These are phyloP conservation scores for Ophiocordyceps camponoti-saundersi DNA, from an alignment of 2,329 filamentous ascomycete genomes.

Conservation along the genomic window DNA sequence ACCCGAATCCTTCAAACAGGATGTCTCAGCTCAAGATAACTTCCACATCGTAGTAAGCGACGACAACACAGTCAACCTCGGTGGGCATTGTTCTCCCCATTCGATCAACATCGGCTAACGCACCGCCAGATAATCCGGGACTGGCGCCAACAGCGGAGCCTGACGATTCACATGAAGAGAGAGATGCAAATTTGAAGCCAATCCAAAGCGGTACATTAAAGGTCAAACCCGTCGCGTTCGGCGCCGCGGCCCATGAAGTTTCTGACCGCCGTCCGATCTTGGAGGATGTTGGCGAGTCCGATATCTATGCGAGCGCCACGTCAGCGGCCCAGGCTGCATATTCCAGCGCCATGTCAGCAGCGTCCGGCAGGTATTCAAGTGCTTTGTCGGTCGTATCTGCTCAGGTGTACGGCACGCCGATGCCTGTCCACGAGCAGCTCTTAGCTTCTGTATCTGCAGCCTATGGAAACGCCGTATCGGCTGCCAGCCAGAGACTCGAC, in stretches of 20 bases:
- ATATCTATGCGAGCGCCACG: constrained; percentile 18
- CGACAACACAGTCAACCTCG: background rate
- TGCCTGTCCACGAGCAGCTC: constrained; percentile 53
- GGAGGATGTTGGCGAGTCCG: constrained; percentile 21
- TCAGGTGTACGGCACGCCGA: constrained; percentile 50
- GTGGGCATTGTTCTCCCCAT: background rate
- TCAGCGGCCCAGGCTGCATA: constrained; percentile 40
- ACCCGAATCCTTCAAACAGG: background rate
- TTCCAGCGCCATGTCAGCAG: constrained; percentile 44
- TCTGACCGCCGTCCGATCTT: constrained; percentile 30
- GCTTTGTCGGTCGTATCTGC: constrained; percentile 51
- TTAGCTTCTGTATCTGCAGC: constrained; percentile 50
- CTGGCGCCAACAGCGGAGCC: constrained; percentile 6
- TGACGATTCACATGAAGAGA: constrained; percentile 8
- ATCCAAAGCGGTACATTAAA: constrained; percentile 7
- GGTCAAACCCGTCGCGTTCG: constrained; percentile 30
- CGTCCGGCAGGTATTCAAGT: constrained; percentile 50
- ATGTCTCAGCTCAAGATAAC: background rate
- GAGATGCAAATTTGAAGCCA: constrained; percentile 7
- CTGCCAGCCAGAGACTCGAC: constrained; percentile 41
- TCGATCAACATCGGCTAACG: background rate
- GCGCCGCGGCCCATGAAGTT: constrained; percentile 32
- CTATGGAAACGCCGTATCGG: constrained; percentile 47
- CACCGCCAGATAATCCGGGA: background rate
- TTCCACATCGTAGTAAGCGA: background rate